Evolutionary conservation across 345 rosid genomes (phyloP).

Genomic region (Aquilaria malaccensis): DNA sequence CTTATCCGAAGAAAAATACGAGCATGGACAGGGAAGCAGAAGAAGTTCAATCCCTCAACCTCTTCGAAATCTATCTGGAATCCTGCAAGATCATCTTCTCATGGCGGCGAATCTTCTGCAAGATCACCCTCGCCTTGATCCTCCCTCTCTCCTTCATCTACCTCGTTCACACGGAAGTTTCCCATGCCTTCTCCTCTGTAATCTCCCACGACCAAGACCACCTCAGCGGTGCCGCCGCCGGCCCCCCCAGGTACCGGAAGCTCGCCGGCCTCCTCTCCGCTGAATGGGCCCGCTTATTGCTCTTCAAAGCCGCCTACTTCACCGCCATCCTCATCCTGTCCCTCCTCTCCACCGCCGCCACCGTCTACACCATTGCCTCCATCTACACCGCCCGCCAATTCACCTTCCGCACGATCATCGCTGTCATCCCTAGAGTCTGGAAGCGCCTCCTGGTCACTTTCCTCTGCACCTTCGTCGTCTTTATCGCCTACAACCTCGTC

Average conservation of each 20-base stretch:
- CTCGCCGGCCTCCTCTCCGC: constrained; percentile 13
- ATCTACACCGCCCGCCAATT: constrained; percentile 29
- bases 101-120: constrained; percentile 39
- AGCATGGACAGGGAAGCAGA: constrained; percentile 44
- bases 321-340: constrained; percentile 30
- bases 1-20: too few relatives aligned
- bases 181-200: constrained; percentile 20
- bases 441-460: constrained; percentile 44
- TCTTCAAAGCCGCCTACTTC: constrained; percentile 30
- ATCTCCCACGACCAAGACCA: constrained; percentile 9
- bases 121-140: constrained; percentile 35
- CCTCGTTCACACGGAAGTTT: constrained; percentile 25
- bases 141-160: constrained; percentile 43
- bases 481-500: constrained; percentile 22
- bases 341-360: constrained; percentile 36
- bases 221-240: constrained; percentile 2
- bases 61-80: constrained; percentile 30
- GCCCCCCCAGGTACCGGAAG: constrained; percentile 9
- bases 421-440: constrained; percentile 41
- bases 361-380: constrained; percentile 36
- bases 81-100: constrained; percentile 34
- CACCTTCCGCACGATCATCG: constrained; percentile 30
- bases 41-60: constrained; percentile 36
- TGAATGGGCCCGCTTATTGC: constrained; percentile 23
- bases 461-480: constrained; percentile 22